Conservation (phyloP, 352 stramenopile species). For the Thraustochytrium striatum region DNA sequence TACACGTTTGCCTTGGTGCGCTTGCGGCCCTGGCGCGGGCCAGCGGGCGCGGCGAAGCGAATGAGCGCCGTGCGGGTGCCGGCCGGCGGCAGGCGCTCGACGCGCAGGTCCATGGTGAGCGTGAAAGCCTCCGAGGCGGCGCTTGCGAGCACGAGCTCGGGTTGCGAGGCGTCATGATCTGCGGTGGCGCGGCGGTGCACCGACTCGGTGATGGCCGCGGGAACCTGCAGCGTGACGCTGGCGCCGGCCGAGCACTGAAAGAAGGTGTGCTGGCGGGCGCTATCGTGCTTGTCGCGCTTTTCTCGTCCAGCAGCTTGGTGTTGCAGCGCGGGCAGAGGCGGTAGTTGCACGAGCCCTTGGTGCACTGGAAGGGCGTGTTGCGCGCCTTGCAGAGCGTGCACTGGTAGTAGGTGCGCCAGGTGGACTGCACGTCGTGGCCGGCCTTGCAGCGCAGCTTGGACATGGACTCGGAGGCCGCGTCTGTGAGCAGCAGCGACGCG, state of each 20-base stretch:
- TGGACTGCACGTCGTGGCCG: conserved; percentile 15
- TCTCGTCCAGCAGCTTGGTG: neutral
- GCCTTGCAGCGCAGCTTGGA: conserved; percentile 7
- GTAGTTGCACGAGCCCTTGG: conserved; percentile 21
- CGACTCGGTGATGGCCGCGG: conserved; percentile 34
- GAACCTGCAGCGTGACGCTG: conserved; percentile 46
- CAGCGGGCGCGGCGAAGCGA: conserved; percentile 16
- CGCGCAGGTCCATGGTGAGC: conserved; percentile 38
- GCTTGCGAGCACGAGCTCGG: no score
- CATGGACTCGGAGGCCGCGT: conserved; percentile 13
- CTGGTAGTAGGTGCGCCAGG: conserved; percentile 30
- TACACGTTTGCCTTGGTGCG: conserved; percentile 50
- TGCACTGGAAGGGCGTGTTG: conserved; percentile 33
- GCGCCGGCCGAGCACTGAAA: conserved; percentile 27
- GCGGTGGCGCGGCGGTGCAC: no score
- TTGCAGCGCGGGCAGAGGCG: conserved; percentile 40
- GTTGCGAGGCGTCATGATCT: no score
- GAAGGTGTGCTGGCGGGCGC: conserved; percentile 33
- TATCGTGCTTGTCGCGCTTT: conserved; percentile 21
- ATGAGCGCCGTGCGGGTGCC: conserved; percentile 33
- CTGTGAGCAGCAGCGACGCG: neutral
- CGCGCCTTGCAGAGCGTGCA: conserved; percentile 18
- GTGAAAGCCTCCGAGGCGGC: no score
- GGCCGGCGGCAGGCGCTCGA: conserved; percentile 39
- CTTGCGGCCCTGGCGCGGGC: neutral